A percentile compares a stretch with the other conserved stretches of the same genome.
phyloP scores from a whole-genome alignment of 768 basidiomycete genomes.

The Hygrocybe punicea region DNA sequence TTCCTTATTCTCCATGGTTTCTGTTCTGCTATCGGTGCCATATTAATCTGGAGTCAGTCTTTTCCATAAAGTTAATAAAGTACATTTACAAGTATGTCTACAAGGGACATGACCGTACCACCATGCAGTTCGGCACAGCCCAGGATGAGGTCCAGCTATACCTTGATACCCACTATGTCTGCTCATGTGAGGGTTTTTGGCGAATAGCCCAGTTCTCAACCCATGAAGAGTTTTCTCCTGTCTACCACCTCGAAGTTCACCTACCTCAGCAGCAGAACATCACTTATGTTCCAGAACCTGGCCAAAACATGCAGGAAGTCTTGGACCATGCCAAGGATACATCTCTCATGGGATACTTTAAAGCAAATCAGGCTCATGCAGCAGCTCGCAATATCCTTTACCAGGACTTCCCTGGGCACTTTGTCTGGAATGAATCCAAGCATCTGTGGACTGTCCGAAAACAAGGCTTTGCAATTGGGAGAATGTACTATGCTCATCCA shows the following conservation, averaged over 20 bases:
- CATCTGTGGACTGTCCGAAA: slow-evolving; percentile 2
- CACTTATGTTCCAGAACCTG: slow-evolving; percentile 32
- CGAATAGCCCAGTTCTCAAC: slow-evolving; percentile 27
- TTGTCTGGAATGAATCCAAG: slow-evolving; percentile 12
- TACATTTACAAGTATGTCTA: slow-evolving; percentile 50
- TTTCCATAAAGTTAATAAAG: slow-evolving; percentile 38
- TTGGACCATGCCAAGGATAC: slow-evolving; percentile 34
- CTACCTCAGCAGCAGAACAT: slow-evolving; percentile 34
- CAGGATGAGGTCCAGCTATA: slow-evolving; percentile 40
- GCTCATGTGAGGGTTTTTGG: slow-evolving; percentile 37
- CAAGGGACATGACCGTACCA: slow-evolving; percentile 42
- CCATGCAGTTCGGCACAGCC: slow-evolving; percentile 26
- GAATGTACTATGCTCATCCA: slow-evolving; percentile 32
- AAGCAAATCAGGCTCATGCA: slow-evolving; percentile 15
- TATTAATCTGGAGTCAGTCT: slow-evolving; percentile 48
- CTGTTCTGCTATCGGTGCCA: slow-evolving; percentile 40
- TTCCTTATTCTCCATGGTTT: slow-evolving; percentile 34
- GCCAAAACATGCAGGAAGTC: slow-evolving; percentile 38
- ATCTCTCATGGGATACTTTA: slow-evolving; percentile 32
- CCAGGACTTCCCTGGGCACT: slow-evolving; percentile 13
- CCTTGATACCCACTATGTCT: slow-evolving; percentile 38
- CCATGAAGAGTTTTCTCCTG: slow-evolving; percentile 30
- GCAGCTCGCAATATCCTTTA: slow-evolving; percentile 23
- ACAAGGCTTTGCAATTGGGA: slow-evolving; percentile 19
- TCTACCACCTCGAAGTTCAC: slow-evolving; percentile 36